phyloP scores from a whole-genome alignment of 768 basidiomycete species.

The Leucocoprinus sp. region DNA sequence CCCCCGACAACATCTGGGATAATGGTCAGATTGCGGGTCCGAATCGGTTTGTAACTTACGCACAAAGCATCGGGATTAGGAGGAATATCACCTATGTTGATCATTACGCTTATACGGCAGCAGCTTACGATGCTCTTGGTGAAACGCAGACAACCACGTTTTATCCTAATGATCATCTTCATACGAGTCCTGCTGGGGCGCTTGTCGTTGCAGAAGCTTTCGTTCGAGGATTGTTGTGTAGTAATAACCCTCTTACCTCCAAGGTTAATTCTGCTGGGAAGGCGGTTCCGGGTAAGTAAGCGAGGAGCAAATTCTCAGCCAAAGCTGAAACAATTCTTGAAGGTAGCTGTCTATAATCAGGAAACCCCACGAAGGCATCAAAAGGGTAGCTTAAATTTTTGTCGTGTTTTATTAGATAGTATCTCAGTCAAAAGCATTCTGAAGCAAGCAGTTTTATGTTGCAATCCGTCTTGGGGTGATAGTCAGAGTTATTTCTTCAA shows the following conservation, averaged over 20 bases:
- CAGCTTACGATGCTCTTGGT: slow-evolving; percentile 33
- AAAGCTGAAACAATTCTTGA: not conserved
- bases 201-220: slow-evolving; percentile 40
- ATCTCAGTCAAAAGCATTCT: too few species aligned
- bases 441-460: too few species aligned
- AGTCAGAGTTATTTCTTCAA: too few species aligned
- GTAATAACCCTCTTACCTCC: slow-evolving; percentile 23
- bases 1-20: slow-evolving; percentile 38
- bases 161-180: slow-evolving; percentile 40
- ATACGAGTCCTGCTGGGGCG: slow-evolving; percentile 36
- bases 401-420: too few species aligned
- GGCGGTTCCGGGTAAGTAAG: slow-evolving; percentile 26
- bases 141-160: slow-evolving; percentile 28
- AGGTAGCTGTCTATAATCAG: slow-evolving; percentile 4
- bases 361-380: too few species aligned
- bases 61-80: slow-evolving; percentile 27
- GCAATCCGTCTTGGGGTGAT: too few species aligned
- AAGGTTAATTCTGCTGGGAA: slow-evolving; percentile 29
- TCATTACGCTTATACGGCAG: slow-evolving; percentile 37
- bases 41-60: slow-evolving; percentile 38
- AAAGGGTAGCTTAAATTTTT: too few species aligned
- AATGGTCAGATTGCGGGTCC: slow-evolving; percentile 24
- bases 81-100: slow-evolving; percentile 35
- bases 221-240: slow-evolving; percentile 35
- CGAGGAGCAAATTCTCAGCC: not conserved